These are phyloP conservation scores for Tricholoma hemisulphureum DNA, from an alignment of 768 basidiomycete species.

Conservation along the genomic window DNA sequence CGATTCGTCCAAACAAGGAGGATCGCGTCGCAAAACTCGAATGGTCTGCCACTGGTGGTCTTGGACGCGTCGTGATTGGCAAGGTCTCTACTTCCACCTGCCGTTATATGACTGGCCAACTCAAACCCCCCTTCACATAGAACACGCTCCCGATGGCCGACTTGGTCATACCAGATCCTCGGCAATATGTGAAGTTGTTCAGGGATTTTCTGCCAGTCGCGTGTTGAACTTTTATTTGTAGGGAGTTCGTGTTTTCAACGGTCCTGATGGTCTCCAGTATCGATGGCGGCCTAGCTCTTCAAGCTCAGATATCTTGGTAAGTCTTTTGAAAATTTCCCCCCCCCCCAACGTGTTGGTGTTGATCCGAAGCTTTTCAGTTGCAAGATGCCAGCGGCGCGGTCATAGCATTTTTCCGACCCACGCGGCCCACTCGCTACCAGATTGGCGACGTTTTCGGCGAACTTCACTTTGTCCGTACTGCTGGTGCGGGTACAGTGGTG, in stretches of 20 bases:
- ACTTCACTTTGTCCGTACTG: constrained; percentile 76
- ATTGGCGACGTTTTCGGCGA: constrained; percentile 87
- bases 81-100: constrained; percentile 49
- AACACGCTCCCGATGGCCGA: constrained; percentile 80
- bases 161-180: constrained; percentile 69
- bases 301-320: constrained; percentile 58
- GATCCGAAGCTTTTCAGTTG: constrained; percentile 45
- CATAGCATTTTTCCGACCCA: constrained; percentile 80
- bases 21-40: constrained; percentile 87
- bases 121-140: constrained; percentile 39
- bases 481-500: constrained; percentile 82
- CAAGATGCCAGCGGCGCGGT: constrained; percentile 66
- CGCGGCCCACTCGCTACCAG: constrained; percentile 75
- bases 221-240: constrained; percentile 27
- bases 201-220: constrained; percentile 9
- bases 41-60: constrained; percentile 79
- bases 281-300: constrained; percentile 72
- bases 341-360: constrained; percentile 18
- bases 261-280: constrained; percentile 79
- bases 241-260: constrained; percentile 72
- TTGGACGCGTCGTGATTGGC: constrained; percentile 83
- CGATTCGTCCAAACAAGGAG: constrained; percentile 82
- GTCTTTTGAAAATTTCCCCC: constrained; percentile 26
- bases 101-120: constrained; percentile 18
- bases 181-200: constrained; percentile 50